Evolutionary conservation across 2,329 filamentous ascomycete genomes (phyloP).

Genomic region (Aspergillus intermedius): DNA sequence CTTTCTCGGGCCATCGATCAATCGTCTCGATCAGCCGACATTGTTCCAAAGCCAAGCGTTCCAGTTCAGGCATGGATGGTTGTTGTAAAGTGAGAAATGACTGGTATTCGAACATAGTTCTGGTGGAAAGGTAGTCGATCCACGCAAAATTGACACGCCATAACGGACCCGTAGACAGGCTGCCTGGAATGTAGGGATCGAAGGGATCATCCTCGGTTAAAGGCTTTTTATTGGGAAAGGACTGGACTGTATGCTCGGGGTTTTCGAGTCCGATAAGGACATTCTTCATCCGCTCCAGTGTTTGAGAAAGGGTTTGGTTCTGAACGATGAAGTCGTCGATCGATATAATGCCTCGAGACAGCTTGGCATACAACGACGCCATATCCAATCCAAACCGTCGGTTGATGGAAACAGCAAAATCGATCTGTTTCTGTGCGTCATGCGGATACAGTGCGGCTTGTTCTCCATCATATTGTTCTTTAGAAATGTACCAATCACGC

Average conservation of each 20-base stretch:
- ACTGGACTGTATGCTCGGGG: conserved; percentile 55
- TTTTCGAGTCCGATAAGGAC: conserved; percentile 60
- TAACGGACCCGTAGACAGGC: conserved; percentile 63
- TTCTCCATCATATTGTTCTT: conserved; percentile 56
- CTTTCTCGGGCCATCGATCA: conserved; percentile 62
- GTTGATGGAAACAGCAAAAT: conserved; percentile 59
- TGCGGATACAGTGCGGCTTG: conserved; percentile 55
- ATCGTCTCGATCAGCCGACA: conserved; percentile 77
- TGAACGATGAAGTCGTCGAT: conserved; percentile 60
- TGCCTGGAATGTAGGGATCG: conserved; percentile 62
- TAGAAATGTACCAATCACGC: conserved; percentile 68
- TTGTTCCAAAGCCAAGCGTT: conserved; percentile 58
- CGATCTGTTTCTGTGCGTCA: conserved; percentile 60
- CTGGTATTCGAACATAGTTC: conserved; percentile 75
- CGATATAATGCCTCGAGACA: conserved; percentile 57
- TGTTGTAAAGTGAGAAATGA: conserved; percentile 53
- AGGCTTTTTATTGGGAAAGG: conserved; percentile 52
- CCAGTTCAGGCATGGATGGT: conserved; percentile 49
- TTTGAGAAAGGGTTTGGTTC: conserved; percentile 49
- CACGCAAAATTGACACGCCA: conserved; percentile 68
- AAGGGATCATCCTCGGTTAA: conserved; percentile 61
- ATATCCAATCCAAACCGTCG: conserved; percentile 74
- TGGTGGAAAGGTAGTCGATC: conserved; percentile 71
- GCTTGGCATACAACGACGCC: conserved; percentile 66
- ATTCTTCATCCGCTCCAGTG: conserved; percentile 34